Percentiles rank a stretch among this genome's conserved stretches.
Conservation (phyloP, 2,329 filamentous ascomycete species). For the Pezicula neosporulosa region DNA sequence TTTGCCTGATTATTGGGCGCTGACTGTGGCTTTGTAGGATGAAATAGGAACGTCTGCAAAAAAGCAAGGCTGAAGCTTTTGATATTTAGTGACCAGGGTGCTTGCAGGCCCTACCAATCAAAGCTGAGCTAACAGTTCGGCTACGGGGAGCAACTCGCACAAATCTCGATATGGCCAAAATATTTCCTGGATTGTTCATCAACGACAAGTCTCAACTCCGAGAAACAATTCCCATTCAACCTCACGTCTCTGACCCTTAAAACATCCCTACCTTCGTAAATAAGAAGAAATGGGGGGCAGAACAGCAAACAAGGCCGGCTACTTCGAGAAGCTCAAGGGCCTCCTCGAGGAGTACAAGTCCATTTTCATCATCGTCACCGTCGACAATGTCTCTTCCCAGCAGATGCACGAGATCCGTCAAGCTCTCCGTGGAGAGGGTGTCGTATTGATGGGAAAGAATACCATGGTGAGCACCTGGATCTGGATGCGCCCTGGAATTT, state of each 20-base stretch:
- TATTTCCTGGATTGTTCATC: neutral
- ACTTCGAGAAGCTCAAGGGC: constrained; percentile 99
- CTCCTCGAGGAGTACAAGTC: constrained; percentile 95
- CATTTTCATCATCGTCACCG: constrained; percentile 96
- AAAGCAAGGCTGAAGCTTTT: neutral
- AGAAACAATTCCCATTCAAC: constrained; percentile 13
- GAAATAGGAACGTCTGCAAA: neutral
- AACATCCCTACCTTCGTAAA: constrained; percentile 86
- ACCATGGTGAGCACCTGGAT: constrained; percentile 71
- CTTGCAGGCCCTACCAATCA: neutral
- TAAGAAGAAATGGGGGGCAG: constrained; percentile 99
- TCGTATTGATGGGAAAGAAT: constrained; percentile 99
- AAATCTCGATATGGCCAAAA: constrained; percentile 4
- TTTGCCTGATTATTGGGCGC: too few species aligned
- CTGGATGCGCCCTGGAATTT: neutral
- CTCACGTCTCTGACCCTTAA: constrained; percentile 71
- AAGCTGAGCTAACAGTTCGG: neutral
- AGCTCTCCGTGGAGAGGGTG: constrained; percentile 83
- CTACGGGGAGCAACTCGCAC: too few species aligned
- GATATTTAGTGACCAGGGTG: neutral
- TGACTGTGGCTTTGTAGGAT: neutral
- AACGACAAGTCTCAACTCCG: constrained; percentile 8
- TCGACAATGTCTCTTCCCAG: constrained; percentile 99
- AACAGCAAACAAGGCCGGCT: constrained; percentile 86
- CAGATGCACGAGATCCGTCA: constrained; percentile 99